These are phyloP conservation scores for Atkinsonella texensis DNA, from an alignment of 2,329 filamentous ascomycete species.

Conservation along the genomic window DNA sequence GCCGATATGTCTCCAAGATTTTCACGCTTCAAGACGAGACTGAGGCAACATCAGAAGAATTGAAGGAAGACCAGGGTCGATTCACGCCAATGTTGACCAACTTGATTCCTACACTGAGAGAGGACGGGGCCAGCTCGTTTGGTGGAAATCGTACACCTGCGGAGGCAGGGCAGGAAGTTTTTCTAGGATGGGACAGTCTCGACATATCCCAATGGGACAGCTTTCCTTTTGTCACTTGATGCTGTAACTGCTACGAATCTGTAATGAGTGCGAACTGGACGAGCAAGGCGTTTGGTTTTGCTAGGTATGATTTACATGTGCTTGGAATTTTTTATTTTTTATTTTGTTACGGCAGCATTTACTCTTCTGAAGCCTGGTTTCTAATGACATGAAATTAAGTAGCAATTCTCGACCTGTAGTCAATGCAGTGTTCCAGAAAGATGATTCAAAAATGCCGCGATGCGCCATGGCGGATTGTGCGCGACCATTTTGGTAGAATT, in stretches of 20 bases:
- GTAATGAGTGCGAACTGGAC: background rate
- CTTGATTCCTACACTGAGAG: background rate
- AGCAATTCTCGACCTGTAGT: too few relatives aligned
- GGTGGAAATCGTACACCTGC: conserved; percentile 2
- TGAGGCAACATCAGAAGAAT: background rate
- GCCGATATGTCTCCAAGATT: conserved; percentile 17
- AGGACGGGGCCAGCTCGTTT: conserved; percentile 7
- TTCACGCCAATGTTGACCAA: background rate
- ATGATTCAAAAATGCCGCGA: too few relatives aligned
- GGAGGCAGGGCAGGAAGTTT: conserved; percentile 8
- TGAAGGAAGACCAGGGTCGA: background rate
- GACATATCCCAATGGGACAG: conserved; percentile 21
- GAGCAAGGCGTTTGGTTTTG: background rate
- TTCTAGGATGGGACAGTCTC: conserved; percentile 18
- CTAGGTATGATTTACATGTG: background rate
- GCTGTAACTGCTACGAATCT: background rate
- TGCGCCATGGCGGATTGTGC: too few relatives aligned
- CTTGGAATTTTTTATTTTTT: too few relatives aligned
- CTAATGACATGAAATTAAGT: too few relatives aligned
- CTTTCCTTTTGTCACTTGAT: conserved; percentile 13
- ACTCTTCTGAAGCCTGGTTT: too few relatives aligned
- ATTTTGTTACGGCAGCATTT: too few relatives aligned
- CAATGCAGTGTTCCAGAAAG: too few relatives aligned
- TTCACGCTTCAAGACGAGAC: conserved; percentile 11
- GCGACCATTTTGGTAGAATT: too few relatives aligned